Evolutionary conservation across 441 rosid species (phyloP), one percentile per base, ranked within the genome.

Genomic region (Pelargonium australe): DNA sequence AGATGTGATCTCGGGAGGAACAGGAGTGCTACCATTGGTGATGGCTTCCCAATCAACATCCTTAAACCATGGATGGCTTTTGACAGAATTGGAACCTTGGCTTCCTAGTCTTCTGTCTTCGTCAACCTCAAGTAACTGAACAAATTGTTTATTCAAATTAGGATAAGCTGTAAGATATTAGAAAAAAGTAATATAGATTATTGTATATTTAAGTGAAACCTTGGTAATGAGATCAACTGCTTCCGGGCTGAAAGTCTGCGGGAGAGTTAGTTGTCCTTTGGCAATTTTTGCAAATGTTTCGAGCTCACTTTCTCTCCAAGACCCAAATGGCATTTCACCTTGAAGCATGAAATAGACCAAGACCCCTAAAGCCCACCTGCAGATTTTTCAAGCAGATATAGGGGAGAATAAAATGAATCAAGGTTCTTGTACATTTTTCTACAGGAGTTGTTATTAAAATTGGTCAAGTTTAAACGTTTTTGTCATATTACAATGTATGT

Each of bases 331-430:
- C 96, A 83, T 84, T 84, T 91, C 96, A 37, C 92, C 88, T 71
- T 79, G 83, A 63, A 88, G 80, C 90, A 86, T 88, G 84, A 82
- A 89, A 79, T 85, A 88, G 75, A 91, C 82, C 77, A 88, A 82
- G 63, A 91, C 91, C 73, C 97, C 98, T 68, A 89, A 75, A 51
- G 99, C 94, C 97, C 99, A 91, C 97, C 97, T 88, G 73, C 65
- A 78, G 23, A 71, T 70, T 70, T 74, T 5, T n/a, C 45, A 20
- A 53, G 23, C 73, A 12, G 16, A 63, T 65, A 53, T 37, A 57
- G 23, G 41, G 57, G 16, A 14, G 44, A 28, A 5, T 41, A 16
- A 71, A 49, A 45, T 12, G 55, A 53, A 44, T 44, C 12, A 44
- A 8, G 13, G 13, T 9, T 44, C 13, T 8, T 44, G 1, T 10